Percentiles rank a stretch among this genome's conserved stretches.
Conservation (phyloP, 2,329 filamentous ascomycete genomes). For the Hypoxylon sp. region DNA sequence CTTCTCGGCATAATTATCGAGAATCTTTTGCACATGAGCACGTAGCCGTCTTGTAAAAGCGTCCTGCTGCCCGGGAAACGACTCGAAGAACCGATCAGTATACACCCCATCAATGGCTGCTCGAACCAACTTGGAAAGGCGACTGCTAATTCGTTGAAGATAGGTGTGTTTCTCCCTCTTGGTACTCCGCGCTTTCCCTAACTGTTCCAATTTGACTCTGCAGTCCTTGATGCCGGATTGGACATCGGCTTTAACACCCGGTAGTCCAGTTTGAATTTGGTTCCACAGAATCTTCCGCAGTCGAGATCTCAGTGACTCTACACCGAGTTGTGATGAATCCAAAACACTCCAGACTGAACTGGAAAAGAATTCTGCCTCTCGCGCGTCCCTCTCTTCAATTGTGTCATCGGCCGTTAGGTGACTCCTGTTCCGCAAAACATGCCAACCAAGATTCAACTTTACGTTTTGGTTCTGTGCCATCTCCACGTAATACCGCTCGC, state of each 20-base stretch:
- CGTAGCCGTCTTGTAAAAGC: slow-evolving; percentile 49
- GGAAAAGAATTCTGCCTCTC: slow-evolving; percentile 56
- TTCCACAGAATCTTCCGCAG: slow-evolving; percentile 59
- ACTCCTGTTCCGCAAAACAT: slow-evolving; percentile 58
- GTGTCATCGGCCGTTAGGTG: slow-evolving; percentile 51
- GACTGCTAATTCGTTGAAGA: slow-evolving; percentile 58
- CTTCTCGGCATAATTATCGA: slow-evolving; percentile 44
- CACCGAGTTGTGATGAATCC: slow-evolving; percentile 53
- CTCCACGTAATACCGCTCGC: slow-evolving; percentile 50
- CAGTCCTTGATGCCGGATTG: slow-evolving; percentile 53
- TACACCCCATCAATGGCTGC: slow-evolving; percentile 62
- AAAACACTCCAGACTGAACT: slow-evolving; percentile 48
- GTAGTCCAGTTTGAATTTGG: slow-evolving; percentile 55
- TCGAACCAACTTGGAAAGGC: slow-evolving; percentile 57
- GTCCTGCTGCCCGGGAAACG: slow-evolving; percentile 45
- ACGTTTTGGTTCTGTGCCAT: slow-evolving; percentile 55
- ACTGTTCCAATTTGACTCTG: slow-evolving; percentile 54
- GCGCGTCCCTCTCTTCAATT: slow-evolving; percentile 52
- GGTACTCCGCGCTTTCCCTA: slow-evolving; percentile 61
- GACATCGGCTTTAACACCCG: slow-evolving; percentile 54
- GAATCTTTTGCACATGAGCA: slow-evolving; percentile 48
- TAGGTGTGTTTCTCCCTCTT: slow-evolving; percentile 60
- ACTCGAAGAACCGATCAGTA: slow-evolving; percentile 61
- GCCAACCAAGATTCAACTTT: slow-evolving; percentile 57
- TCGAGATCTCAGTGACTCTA: slow-evolving; percentile 58